Evolutionary conservation across 1,139 yeast species (phyloP).

Genomic region (Kazachstania sp.): DNA sequence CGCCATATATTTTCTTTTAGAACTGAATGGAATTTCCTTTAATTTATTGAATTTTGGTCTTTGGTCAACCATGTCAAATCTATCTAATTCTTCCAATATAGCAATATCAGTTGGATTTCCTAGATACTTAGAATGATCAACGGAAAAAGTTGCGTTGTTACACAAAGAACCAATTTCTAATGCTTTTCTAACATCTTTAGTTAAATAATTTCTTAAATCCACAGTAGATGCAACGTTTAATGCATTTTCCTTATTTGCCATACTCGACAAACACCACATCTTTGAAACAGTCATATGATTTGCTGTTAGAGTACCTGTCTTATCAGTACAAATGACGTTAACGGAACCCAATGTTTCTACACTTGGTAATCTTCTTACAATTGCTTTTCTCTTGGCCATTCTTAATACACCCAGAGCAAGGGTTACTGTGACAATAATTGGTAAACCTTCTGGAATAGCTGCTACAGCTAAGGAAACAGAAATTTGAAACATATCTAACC

Average conservation of each 20-base stretch:
- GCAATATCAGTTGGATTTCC: conserved; percentile 97
- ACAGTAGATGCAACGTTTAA: conserved; percentile 36
- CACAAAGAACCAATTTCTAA: conserved; percentile 69
- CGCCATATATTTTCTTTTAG: conserved; percentile 83
- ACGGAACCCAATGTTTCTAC: conserved; percentile 95
- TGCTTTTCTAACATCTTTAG: conserved; percentile 45
- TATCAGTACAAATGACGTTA: conserved; percentile 89
- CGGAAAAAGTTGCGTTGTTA: conserved; percentile 67
- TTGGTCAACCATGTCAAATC: conserved; percentile 62
- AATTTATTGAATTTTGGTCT: conserved; percentile 45
- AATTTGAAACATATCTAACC: conserved; percentile 96
- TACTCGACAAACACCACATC: conserved; percentile 62
- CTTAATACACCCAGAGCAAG: conserved; percentile 88
- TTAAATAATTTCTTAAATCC: conserved; percentile 39
- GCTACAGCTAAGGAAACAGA: conserved; percentile 96
- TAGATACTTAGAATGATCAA: conserved; percentile 60
- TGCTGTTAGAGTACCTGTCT: conserved; percentile 90
- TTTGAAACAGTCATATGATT: conserved; percentile 90
- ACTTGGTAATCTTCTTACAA: conserved; percentile 84
- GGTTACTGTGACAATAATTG: conserved; percentile 93
- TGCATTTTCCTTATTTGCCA: conserved; percentile 42
- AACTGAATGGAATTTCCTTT: conserved; percentile 77
- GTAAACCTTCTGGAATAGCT: conserved; percentile 96
- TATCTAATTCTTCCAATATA: conserved; percentile 60
- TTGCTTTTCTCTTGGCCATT: conserved; percentile 91